Evolutionary conservation across 2,329 filamentous ascomycete genomes (phyloP), one percentile per base, ranked within the genome.

Genomic region (Delphinella strobiligena): DNA sequence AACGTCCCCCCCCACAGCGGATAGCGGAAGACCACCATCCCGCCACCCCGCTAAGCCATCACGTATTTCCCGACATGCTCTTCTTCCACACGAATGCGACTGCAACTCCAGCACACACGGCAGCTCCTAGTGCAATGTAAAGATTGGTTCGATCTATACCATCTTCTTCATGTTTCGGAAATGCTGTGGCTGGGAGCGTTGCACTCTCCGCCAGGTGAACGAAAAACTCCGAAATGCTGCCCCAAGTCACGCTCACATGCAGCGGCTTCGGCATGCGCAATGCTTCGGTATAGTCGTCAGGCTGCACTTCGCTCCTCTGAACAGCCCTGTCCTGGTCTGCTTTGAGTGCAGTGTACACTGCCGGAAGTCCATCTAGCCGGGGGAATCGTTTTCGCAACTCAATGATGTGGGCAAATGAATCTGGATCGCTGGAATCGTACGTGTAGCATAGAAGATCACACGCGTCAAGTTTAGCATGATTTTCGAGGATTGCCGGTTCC

Each of bases 281-380:
- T 29, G 74, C 72, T 37, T 80, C 77, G 1, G 88, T 93, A 61
- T 95, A 95, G 47, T 87, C 80, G 56, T 98, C 91, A 1, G 91
- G 91, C 60, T 95, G 89, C 47, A 81, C 66, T 59, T 94, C 86
- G 44, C 83, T 82, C 43, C 91, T 75, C 62, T 98, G 91, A n/a
- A 87, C 95, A 3, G 89, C 93, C 60, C 94, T 93, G 60, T 98
- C 91, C 49, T 82, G 78, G 60, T 98, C 91, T 2, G 91, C 91
- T 61, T 98, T 98, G 43, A 96, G 69, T 0, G 89, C 91, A 1
- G 86, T 85, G 57, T 93, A 98, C 5, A 98, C 80, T 7, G 85
- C 81, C 0, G 91, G 91, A 19, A 98, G 67, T n/a, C 85, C 79
- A 56, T 93, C 83, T 2, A 98, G 72, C 40, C 91, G 81, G 0